Evolutionary conservation across 345 rosid genomes (phyloP).

Genomic region (Salix koriyanagi): DNA sequence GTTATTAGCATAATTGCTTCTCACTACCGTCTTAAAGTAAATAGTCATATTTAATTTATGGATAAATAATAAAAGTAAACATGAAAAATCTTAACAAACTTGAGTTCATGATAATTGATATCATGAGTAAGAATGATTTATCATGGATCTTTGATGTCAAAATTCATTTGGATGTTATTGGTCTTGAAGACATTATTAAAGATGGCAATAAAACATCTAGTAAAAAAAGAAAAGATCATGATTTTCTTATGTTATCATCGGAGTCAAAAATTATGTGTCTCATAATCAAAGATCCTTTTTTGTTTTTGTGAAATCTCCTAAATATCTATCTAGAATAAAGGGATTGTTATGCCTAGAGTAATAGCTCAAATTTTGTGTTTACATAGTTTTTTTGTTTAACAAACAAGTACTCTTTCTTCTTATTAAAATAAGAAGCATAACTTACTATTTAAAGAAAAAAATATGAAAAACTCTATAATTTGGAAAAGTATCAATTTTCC

Average conservation of each 20-base stretch:
- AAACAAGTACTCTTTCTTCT: too few species aligned
- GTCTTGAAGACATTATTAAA: not conserved
- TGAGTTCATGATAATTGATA: not conserved
- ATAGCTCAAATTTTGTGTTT: too few species aligned
- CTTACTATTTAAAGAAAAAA: too few species aligned
- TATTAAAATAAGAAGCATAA: too few species aligned
- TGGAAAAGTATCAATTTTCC: too few species aligned
- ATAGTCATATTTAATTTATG: not conserved
- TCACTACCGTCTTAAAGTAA: not conserved
- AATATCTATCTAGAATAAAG: too few species aligned
- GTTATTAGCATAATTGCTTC: not conserved
- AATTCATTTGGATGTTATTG: not conserved
- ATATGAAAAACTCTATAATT: too few species aligned
- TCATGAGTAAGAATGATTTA: not conserved
- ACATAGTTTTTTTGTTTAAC: too few species aligned
- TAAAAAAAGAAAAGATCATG: not conserved
- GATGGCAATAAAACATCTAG: too few species aligned
- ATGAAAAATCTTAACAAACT: not conserved
- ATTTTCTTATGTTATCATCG: not conserved
- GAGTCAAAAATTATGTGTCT: not conserved
- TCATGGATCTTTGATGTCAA: not conserved
- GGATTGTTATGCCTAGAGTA: too few species aligned
- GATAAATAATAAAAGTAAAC: not conserved
- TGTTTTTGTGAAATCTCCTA: too few species aligned
- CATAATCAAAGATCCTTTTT: not conserved